Conservation (phyloP, 805 yeast species). For the Starmerella geochares region DNA sequence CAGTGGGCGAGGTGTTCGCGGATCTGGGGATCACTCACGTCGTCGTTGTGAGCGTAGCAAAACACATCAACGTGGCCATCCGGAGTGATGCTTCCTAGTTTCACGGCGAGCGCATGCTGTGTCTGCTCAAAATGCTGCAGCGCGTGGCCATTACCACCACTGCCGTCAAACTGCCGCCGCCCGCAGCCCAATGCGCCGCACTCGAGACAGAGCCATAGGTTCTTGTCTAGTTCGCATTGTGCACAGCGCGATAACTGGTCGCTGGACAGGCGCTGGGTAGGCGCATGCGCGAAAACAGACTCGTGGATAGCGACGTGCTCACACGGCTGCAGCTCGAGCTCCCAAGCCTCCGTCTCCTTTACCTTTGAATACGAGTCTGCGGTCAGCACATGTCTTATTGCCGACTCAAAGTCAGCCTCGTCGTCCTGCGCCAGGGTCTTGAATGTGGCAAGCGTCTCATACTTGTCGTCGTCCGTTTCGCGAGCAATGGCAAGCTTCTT, state of each 20-base stretch:
- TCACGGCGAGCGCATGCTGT: constrained; percentile 75
- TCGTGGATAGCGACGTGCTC: constrained; percentile 54
- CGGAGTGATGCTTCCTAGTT: constrained; percentile 75
- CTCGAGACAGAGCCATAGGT: constrained; percentile 82
- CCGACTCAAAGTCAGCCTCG: constrained; percentile 12
- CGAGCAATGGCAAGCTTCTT: constrained; percentile 60
- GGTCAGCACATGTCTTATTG: constrained; percentile 40
- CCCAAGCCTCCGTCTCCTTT: constrained; percentile 83
- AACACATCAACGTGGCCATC: constrained; percentile 70
- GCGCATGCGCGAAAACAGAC: constrained; percentile 7
- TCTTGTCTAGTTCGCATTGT: constrained; percentile 47
- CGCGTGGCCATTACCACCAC: constrained; percentile 91
- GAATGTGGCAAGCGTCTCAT: constrained; percentile 38
- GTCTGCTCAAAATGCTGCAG: constrained; percentile 52
- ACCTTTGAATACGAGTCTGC: constrained; percentile 51
- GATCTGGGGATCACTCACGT: constrained; percentile 61
- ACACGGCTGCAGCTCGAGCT: constrained; percentile 73
- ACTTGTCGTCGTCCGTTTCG: constrained; percentile 52
- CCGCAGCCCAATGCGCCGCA: constrained; percentile 97
- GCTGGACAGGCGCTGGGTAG: constrained; percentile 1
- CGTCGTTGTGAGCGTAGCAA: constrained; percentile 85
- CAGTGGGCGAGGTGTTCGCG: constrained; percentile 42
- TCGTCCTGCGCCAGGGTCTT: constrained; percentile 32
- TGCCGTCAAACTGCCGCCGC: constrained; percentile 83
- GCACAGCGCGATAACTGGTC: constrained; percentile 29